Conservation (phyloP, 164 flowering plant genomes). For the Nelumbo lutea region DNA sequence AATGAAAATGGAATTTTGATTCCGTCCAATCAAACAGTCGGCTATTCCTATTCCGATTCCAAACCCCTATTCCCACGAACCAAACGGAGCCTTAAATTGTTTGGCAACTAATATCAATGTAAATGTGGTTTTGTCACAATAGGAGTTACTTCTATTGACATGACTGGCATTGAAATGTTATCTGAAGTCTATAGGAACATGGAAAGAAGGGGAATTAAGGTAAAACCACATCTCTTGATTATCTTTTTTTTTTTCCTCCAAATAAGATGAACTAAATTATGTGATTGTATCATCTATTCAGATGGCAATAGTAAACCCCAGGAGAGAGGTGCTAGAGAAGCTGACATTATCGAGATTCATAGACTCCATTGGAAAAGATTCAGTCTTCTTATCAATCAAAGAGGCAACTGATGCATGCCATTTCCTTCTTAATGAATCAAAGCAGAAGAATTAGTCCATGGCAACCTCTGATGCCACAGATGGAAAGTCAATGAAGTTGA, state of each 20-base stretch:
- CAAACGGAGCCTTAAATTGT: not conserved
- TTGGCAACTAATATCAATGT: too few relatives aligned
- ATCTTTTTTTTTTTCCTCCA: not conserved
- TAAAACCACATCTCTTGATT: conserved; percentile 4
- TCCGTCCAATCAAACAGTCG: too few relatives aligned
- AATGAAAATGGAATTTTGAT: too few relatives aligned
- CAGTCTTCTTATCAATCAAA: conserved; percentile 44
- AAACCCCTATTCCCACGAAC: too few relatives aligned
- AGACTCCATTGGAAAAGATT: conserved; percentile 52
- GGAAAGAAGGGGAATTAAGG: conserved; percentile 44
- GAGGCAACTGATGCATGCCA: conserved; percentile 53
- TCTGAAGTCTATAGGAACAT: conserved; percentile 36
- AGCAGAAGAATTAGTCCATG: not conserved
- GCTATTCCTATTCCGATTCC: too few relatives aligned
- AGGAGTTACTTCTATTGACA: conserved; percentile 74
- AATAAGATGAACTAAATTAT: not conserved
- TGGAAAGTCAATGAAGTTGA: too few relatives aligned
- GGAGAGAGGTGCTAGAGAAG: conserved; percentile 63
- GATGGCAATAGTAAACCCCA: conserved; percentile 59
- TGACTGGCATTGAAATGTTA: conserved; percentile 58
- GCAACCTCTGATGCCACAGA: too few relatives aligned
- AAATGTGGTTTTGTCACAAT: not conserved
- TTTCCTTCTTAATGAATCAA: conserved; percentile 22
- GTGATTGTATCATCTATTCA: conserved; percentile 15
- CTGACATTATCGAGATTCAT: conserved; percentile 39